phyloP scores from a whole-genome alignment of 1,284 basidiomycete genomes.

The Microbotryum intermedium region DNA sequence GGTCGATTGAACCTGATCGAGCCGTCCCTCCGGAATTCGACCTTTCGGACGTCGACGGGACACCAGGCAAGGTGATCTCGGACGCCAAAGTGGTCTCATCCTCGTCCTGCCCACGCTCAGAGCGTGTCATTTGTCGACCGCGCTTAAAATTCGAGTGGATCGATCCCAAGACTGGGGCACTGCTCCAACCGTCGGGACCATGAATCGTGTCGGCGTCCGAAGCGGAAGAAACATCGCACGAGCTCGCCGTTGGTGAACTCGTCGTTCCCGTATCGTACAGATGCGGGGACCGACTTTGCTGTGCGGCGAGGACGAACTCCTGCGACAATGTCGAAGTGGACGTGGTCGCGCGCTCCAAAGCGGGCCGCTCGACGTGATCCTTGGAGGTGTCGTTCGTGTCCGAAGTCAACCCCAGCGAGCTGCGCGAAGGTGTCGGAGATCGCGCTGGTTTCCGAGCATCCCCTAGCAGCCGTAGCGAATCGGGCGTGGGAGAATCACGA shows the following conservation, averaged over 20 bases:
- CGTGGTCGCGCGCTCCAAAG: conserved; percentile 7
- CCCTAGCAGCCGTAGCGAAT: background rate
- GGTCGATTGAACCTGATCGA: background rate
- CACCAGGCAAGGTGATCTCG: too few species aligned
- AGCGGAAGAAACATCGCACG: conserved; percentile 1
- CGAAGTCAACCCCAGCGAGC: conserved; percentile 7
- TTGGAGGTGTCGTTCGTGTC: background rate
- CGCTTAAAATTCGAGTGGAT: conserved; percentile 19
- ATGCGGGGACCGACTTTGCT: background rate
- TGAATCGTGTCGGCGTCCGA: conserved; percentile 6
- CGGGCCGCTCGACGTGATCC: background rate
- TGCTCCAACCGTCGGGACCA: conserved; percentile 9
- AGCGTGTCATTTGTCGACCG: conserved; percentile 4
- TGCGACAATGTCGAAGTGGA: conserved; percentile 13
- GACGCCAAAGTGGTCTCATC: too few species aligned
- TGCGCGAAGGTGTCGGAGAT: conserved; percentile 15
- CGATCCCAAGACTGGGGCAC: conserved; percentile 17
- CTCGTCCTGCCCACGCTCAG: background rate
- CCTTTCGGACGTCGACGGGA: too few species aligned
- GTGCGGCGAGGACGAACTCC: conserved; percentile 6
- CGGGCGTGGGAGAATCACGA: background rate
- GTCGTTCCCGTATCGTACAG: background rate
- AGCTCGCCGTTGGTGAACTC: conserved; percentile 32
- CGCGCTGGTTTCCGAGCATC: background rate
- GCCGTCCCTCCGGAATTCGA: too few species aligned